Conservation (phyloP, 495 filamentous ascomycete genomes). For the Mytilinidion resinicola region DNA sequence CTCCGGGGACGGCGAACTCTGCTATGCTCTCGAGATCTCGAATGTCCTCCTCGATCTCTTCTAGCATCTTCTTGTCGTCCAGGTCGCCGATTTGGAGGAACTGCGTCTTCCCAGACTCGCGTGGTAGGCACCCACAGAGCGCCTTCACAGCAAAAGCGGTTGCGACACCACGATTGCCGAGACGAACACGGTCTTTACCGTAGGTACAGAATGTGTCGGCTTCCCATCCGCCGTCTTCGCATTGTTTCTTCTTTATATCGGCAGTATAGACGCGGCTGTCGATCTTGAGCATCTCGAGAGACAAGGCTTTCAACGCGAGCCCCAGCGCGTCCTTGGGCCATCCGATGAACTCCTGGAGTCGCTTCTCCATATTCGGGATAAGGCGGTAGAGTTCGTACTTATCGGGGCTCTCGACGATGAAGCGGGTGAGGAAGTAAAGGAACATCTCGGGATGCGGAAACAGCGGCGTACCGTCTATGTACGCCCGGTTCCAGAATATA, state of each 20-base stretch:
- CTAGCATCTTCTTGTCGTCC: too few species aligned
- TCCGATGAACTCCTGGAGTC: background rate
- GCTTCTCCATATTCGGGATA: background rate
- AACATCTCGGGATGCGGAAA: background rate
- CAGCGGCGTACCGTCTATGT: background rate
- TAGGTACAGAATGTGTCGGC: background rate
- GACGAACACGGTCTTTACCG: background rate
- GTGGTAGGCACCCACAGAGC: background rate
- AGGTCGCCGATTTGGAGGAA: too few species aligned
- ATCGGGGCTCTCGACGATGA: background rate
- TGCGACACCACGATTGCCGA: background rate
- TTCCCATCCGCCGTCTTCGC: background rate
- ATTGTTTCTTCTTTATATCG: background rate
- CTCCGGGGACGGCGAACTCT: too few species aligned
- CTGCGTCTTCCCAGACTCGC: too few species aligned
- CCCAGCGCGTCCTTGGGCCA: background rate
- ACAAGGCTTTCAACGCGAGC: background rate
- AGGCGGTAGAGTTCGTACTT: background rate
- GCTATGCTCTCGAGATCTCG: too few species aligned
- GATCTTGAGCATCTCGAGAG: background rate
- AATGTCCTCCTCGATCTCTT: too few species aligned
- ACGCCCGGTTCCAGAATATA: background rate
- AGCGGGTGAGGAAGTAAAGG: background rate
- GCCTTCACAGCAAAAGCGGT: background rate
- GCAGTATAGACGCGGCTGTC: background rate